Base-by-base conservation (phyloP, 2,329 filamentous ascomycete genomes). In the Neonectria coccinea region DNA sequence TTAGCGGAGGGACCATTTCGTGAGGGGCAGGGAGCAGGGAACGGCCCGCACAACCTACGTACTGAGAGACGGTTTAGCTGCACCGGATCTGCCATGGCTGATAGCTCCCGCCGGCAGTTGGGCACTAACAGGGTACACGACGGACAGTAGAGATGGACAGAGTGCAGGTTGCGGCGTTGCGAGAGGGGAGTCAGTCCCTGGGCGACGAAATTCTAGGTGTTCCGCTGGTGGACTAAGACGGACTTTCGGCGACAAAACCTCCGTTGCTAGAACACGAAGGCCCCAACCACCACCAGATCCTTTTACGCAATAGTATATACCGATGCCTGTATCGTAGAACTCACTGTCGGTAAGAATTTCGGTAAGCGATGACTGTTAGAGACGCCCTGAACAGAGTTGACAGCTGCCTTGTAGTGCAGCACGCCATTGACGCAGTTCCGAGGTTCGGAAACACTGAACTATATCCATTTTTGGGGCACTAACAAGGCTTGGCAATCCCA, bases 31-130 rank as follows among this genome's bases (percentile, higher is more conserved):
- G 31, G 60, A 22, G 51, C 45, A 36, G 47, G 60, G 20, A 11
- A 10, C 56, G 56, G 55, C 33, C 60, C 33, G 55, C 39, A 25
- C 25, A 47, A 55, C 70, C 60, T 16, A 74, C 72, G n/a, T 20
- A 74, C 72, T 29, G 72, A 74, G 33, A 74, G 69, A 33, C 71
- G 72, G 33, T 73, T 74, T 6, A 73, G 57, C 59, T 72, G 67
- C 31, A 71, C 68, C 20, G 67, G 33, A 41, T 62, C 62, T 39
- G 60, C 56, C 44, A 63, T 63, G 33, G 51, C 42, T 44, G 39
- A 9, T 42, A 42, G 39, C n/a, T 20, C 39, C 39, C n/a, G 39
- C 39, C 36, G 14, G 14, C 6, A n/a, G 36, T 29, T 57, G 45
- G 45, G 47, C 52, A 45, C 36, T 36, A 41, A n/a, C 33, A 44